Base-by-base conservation (phyloP, 345 rosid species). In the Eucalyptus guilfoylei region DNA sequence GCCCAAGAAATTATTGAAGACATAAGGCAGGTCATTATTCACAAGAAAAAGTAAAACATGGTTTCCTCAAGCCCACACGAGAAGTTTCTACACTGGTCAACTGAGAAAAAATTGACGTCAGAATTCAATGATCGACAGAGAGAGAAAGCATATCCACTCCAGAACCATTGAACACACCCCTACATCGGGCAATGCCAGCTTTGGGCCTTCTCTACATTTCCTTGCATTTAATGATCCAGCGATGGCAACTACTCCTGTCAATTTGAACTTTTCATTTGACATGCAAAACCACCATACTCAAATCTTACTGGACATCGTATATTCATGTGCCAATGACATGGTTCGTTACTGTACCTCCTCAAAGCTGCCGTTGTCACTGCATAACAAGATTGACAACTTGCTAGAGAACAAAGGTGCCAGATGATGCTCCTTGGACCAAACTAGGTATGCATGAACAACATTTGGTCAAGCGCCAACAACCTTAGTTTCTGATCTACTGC, bases 401-500 rank as follows among this genome's bases (percentile, higher is more conserved):
- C n/a, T 0, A 58, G 64, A 58, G 30, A 24, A 24, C 64, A 58
- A 24, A 58, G 64, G n/a, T 28, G 28, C 64, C 64, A 58, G n/a
- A 10, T 0, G 14, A 58, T 58, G 30, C n/a, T 24, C 14, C 28
- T 11, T 58, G 64, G 64, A 58, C 64, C 2, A 0, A 58, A 9
- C n/a, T 26, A 58, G n/a, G 64, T 26, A 58, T 58, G 64, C 64
- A 24, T 58, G 64, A 26, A 58, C 0, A 24, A 24, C 6, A 55
- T 55, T 55, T 55, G 30, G 14, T 58, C 14, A 0, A 58, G 64
- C 0, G 5, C n/a, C 64, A 58, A 58, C 64, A 0, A 58, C 30
- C 64, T 26, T 28, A 26, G n/a, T 26, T 58, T 58, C n/a, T 97
- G 86, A 96, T 94, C 90, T 91, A 93, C 90, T 96, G 96, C 88